Base-by-base conservation (phyloP, 495 filamentous ascomycete species). In the Aspergillus baeticus region DNA sequence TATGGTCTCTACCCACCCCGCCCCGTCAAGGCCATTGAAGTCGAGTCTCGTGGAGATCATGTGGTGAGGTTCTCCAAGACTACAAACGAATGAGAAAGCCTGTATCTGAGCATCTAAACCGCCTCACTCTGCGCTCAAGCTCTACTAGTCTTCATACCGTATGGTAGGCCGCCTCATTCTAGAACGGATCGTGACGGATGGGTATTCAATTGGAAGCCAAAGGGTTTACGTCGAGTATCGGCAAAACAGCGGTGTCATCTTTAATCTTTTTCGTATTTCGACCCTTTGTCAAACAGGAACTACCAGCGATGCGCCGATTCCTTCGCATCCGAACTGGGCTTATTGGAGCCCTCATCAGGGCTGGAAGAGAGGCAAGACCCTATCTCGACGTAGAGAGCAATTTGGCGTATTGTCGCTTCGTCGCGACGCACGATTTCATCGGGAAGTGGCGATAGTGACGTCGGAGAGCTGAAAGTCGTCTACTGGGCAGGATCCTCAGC, bases 81-180 rank as follows among this genome's bases (percentile, higher is more conserved):
- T 14, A 7, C 34, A 55, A 34, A 21, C 42, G 29, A 39, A 55
- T 48, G 13, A 48, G 53, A 43, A 22, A 33, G 43, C 42, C 31
- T 47, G 36, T 47, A 34, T 34, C 15, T 29, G 33, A 36, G 15
- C 17, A 11, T 23, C 33, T 55, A 33, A 14, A 50, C 10, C 53
- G 54, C 54, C 54, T 57, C 54, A 57, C 54, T 57, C 50, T 57
- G 26, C 44, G 11, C 10, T 35, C 29, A 11, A 41, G 17, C 38
- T 26, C 18, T 4, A 36, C 41, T 35, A 35, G 31, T 41, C 17
- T 29, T 23, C 42, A n/a, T 33, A 21, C 31, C 26, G 26, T 29
- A 45, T 44, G 54, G 36, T 50, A 57, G 54, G 54, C 43, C 54
- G 54, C 54, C 54, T 57, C 54, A 57, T 57, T 55, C 42, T 55